These are phyloP conservation scores for Lepidopterella palustris DNA, from an alignment of 495 filamentous ascomycete genomes.

Conservation along the genomic window DNA sequence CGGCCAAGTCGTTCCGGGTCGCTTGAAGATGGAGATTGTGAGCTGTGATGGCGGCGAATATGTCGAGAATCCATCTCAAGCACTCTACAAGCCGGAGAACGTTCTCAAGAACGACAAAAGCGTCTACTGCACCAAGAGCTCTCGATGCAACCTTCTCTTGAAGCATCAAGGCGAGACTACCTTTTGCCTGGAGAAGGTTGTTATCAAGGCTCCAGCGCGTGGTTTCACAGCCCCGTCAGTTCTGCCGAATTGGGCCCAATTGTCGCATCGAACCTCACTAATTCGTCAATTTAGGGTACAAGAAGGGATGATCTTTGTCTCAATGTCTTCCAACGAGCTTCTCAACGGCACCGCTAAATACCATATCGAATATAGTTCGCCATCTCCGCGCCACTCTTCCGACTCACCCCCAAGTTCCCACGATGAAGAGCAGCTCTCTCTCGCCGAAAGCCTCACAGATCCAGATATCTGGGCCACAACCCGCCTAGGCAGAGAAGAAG, in stretches of 20 bases:
- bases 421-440: slow-evolving; percentile 20
- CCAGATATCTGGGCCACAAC: slow-evolving; percentile 23
- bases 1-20: slow-evolving; percentile 75
- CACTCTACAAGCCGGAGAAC: slow-evolving; percentile 63
- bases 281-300: slow-evolving; percentile 56
- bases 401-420: slow-evolving; percentile 3
- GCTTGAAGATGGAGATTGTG: slow-evolving; percentile 74
- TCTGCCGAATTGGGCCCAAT: background rate
- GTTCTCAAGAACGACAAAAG: slow-evolving; percentile 72
- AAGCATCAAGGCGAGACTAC: slow-evolving; percentile 68
- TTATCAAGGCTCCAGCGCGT: slow-evolving; percentile 77
- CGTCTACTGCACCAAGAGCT: slow-evolving; percentile 83
- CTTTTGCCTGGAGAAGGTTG: slow-evolving; percentile 73
- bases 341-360: slow-evolving; percentile 67
- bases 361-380: slow-evolving; percentile 57
- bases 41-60: slow-evolving; percentile 86
- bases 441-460: slow-evolving; percentile 32
- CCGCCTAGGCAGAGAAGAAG: slow-evolving; percentile 12
- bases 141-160: slow-evolving; percentile 76
- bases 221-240: slow-evolving; percentile 84
- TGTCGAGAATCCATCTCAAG: slow-evolving; percentile 43
- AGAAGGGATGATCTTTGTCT: slow-evolving; percentile 89
- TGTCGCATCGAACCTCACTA: slow-evolving; percentile 21
- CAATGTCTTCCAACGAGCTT: slow-evolving; percentile 74
- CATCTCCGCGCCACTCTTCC: slow-evolving; percentile 8